A percentile compares a stretch with the other conserved stretches of the same genome.
Evolutionary conservation across 2,329 filamentous ascomycete genomes (phyloP).

Genomic region (Huntiella savannae): DNA sequence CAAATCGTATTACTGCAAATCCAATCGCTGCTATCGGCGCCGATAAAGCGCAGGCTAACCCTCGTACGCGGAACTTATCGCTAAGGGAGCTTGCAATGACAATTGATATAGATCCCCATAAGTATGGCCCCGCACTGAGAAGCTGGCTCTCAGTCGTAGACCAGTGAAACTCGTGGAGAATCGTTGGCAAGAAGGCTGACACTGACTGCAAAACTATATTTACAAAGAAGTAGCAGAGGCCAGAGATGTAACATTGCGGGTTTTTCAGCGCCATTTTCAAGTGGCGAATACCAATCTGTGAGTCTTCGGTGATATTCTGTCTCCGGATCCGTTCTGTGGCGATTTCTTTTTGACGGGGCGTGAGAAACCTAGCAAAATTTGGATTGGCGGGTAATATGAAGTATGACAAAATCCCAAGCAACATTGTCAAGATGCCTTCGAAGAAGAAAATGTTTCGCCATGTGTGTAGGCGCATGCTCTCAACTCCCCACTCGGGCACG

Average conservation of each 20-base stretch:
- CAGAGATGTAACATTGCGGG: slow-evolving; percentile 41
- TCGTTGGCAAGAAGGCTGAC: slow-evolving; percentile 31
- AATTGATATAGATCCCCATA: slow-evolving; percentile 22
- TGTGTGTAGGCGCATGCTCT: slow-evolving; percentile 24
- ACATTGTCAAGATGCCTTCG: slow-evolving; percentile 34
- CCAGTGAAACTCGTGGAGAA: slow-evolving; percentile 25
- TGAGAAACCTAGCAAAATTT: slow-evolving; percentile 29
- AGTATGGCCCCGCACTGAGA: slow-evolving; percentile 26
- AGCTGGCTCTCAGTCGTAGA: slow-evolving; percentile 23
- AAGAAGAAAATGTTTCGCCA: slow-evolving; percentile 47
- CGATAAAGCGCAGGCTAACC: slow-evolving; percentile 22
- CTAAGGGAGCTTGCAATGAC: slow-evolving; percentile 16
- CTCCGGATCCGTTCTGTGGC: slow-evolving; percentile 29
- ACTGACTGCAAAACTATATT: slow-evolving; percentile 39
- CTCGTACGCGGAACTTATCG: slow-evolving; percentile 19
- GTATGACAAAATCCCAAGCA: slow-evolving; percentile 28
- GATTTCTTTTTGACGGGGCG: slow-evolving; percentile 32
- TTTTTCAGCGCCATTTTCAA: slow-evolving; percentile 24
- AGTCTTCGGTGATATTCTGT: slow-evolving; percentile 25
- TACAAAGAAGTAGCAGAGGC: slow-evolving; percentile 37
- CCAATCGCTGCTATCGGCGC: slow-evolving; percentile 27
- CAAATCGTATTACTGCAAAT: slow-evolving; percentile 32
- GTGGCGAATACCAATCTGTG: slow-evolving; percentile 28
- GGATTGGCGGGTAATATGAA: slow-evolving; percentile 33
- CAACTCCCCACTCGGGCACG: slow-evolving; percentile 33